phyloP scores from a whole-genome alignment of 352 stramenopile genomes.

The Phytophthora pini region DNA sequence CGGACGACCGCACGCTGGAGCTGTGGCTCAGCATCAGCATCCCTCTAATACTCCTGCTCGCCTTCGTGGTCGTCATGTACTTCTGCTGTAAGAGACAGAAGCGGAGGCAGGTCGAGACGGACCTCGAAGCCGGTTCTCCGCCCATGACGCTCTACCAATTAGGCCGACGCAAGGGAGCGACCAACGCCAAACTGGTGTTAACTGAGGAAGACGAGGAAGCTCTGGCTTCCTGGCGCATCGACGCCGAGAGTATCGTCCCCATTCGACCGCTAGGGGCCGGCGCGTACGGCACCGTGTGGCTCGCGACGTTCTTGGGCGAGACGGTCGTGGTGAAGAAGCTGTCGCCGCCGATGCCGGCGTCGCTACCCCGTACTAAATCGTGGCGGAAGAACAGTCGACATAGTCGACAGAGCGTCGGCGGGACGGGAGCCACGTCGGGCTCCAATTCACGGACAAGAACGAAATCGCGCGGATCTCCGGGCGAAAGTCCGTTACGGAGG shows the following conservation, averaged over 20 bases:
- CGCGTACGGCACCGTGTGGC: constrained; percentile 59
- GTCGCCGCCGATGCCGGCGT: constrained; percentile 40
- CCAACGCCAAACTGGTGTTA: constrained; percentile 8
- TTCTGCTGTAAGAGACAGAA: constrained; percentile 34
- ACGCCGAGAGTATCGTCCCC: constrained; percentile 39
- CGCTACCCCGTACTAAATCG: constrained; percentile 33
- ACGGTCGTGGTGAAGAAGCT: constrained; percentile 61
- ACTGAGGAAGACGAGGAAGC: constrained; percentile 59
- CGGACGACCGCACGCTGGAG: constrained; percentile 22
- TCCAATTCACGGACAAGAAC: constrained; percentile 26
- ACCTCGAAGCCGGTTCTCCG: constrained; percentile 10
- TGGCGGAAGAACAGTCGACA: constrained; percentile 36
- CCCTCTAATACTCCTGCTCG: constrained; percentile 29
- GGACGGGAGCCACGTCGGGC: constrained; percentile 11
- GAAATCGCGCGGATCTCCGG: constrained; percentile 25
- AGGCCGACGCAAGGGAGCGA: constrained; percentile 2
- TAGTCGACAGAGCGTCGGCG: constrained; percentile 21
- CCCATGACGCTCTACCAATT: constrained; percentile 18
- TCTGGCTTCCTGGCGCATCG: constrained; percentile 57
- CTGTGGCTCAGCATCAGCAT: constrained; percentile 45
- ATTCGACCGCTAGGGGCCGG: constrained; percentile 45
- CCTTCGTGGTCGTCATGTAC: constrained; percentile 29
- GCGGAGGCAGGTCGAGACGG: not conserved
- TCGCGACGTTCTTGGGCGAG: constrained; percentile 54
- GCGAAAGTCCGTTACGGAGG: constrained; percentile 19